These are phyloP conservation scores for Atalantia buxifolia DNA, from an alignment of 345 rosid species.

Conservation along the genomic window DNA sequence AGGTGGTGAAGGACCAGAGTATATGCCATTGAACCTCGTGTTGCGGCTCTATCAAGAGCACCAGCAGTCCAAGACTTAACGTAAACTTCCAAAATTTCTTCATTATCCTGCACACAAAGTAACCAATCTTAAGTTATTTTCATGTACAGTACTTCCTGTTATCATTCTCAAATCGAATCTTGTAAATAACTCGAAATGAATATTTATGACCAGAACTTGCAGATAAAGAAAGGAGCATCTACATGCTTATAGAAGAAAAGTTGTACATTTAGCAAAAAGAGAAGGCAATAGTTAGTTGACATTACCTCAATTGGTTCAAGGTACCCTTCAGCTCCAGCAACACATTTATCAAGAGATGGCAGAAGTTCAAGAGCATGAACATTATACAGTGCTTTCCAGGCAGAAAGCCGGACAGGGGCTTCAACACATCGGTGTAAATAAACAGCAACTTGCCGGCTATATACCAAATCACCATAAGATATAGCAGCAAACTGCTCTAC, in stretches of 20 bases:
- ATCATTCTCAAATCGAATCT: not conserved
- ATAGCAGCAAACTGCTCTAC: conserved; percentile 79
- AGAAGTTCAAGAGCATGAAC: conserved; percentile 79
- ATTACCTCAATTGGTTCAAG: conserved; percentile 83
- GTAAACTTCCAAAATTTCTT: conserved; percentile 66
- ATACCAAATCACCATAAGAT: conserved; percentile 70
- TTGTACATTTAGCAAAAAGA: not conserved
- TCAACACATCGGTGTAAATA: conserved; percentile 72
- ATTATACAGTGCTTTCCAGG: conserved; percentile 69
- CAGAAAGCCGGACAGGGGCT: conserved; percentile 57
- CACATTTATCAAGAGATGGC: conserved; percentile 65
- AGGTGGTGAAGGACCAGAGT: conserved; percentile 63
- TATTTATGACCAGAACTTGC: not conserved
- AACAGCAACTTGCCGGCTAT: conserved; percentile 72
- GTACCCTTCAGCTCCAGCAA: conserved; percentile 64
- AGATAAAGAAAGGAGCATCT: not conserved
- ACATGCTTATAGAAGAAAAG: not conserved
- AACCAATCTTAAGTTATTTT: not conserved
- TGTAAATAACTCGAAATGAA: not conserved
- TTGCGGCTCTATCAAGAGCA: conserved; percentile 70
- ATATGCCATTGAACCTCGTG: conserved; percentile 58
- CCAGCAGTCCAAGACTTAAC: conserved; percentile 75
- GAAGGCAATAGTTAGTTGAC: not conserved
- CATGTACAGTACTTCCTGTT: not conserved
- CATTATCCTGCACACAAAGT: conserved; percentile 52